A percentile compares a stretch with the other conserved stretches of the same genome.
Conservation (phyloP, 2,329 filamentous ascomycete species). For the Colletotrichum agaves region DNA sequence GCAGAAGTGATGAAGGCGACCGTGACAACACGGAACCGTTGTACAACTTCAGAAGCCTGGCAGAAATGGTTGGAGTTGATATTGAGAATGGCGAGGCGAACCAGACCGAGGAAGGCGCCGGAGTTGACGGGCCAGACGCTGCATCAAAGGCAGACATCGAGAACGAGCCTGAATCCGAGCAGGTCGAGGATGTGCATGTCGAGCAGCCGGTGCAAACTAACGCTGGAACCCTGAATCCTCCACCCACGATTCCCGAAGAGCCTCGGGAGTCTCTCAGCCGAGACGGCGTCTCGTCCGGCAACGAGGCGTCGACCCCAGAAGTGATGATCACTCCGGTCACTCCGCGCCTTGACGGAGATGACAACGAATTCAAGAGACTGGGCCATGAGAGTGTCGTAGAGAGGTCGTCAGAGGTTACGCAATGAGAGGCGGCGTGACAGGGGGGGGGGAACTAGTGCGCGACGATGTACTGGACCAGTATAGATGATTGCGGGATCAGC, state of each 20-base stretch:
- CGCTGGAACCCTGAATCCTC: slow-evolving; percentile 28
- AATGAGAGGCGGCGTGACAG: slow-evolving; percentile 41
- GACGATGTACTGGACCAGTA: neutral
- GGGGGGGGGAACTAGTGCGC: neutral
- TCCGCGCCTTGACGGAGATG: slow-evolving; percentile 50
- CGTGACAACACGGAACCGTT: slow-evolving; percentile 75
- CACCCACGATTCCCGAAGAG: slow-evolving; percentile 41
- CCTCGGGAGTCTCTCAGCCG: slow-evolving; percentile 41
- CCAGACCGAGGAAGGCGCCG: slow-evolving; percentile 42
- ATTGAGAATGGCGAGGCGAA: slow-evolving; percentile 61
- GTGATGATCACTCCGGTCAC: slow-evolving; percentile 63
- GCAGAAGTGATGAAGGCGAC: slow-evolving; percentile 60
- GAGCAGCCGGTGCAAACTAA: slow-evolving; percentile 38
- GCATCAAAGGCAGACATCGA: slow-evolving; percentile 49
- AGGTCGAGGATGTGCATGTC: slow-evolving; percentile 46
- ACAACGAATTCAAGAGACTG: slow-evolving; percentile 56
- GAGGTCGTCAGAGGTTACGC: slow-evolving; percentile 47
- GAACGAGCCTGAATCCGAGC: slow-evolving; percentile 45
- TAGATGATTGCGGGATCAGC: neutral
- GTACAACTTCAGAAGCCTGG: slow-evolving; percentile 91
- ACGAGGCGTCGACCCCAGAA: slow-evolving; percentile 49
- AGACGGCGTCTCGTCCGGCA: slow-evolving; percentile 29
- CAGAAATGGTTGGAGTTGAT: slow-evolving; percentile 81
- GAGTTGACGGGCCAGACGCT: slow-evolving; percentile 40
- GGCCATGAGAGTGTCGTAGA: slow-evolving; percentile 53